These are phyloP conservation scores for Penicillium longicatenatum DNA, from an alignment of 495 filamentous ascomycete genomes.

Conservation along the genomic window DNA sequence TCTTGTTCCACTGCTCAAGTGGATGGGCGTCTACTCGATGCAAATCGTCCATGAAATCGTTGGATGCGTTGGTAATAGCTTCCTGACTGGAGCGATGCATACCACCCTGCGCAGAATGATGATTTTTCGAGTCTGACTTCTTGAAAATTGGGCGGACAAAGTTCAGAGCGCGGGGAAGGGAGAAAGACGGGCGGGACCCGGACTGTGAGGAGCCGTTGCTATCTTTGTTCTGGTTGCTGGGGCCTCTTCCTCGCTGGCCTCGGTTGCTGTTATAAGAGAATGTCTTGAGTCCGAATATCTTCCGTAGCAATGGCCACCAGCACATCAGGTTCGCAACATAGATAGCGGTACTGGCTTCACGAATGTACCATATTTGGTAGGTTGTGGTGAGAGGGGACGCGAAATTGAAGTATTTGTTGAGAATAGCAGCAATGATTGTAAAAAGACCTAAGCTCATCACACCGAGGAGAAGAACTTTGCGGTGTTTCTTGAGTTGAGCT, in stretches of 20 bases:
- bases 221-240: conserved; percentile 24
- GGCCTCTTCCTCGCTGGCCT: conserved; percentile 19
- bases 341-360: conserved; percentile 63
- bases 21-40: conserved; percentile 13
- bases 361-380: conserved; percentile 63
- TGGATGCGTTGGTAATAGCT: conserved; percentile 21
- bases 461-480: conserved; percentile 54
- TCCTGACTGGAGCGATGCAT: conserved; percentile 24
- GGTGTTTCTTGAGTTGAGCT: conserved; percentile 48
- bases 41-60: conserved; percentile 15
- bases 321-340: conserved; percentile 66
- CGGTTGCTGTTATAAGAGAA: conserved; percentile 36
- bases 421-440: conserved; percentile 60
- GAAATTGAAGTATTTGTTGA: conserved; percentile 71
- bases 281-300: conserved; percentile 47
- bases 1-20: conserved; percentile 17
- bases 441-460: conserved; percentile 61
- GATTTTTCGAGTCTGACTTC: conserved; percentile 5
- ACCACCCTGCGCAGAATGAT: neutral
- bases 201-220: conserved; percentile 10
- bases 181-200: conserved; percentile 23
- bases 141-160: conserved; percentile 15
- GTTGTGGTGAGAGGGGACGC: conserved; percentile 51
- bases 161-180: conserved; percentile 17
- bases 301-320: conserved; percentile 59